Percentiles rank a stretch among this genome's conserved stretches.
phyloP scores from a whole-genome alignment of 169 alveolate genomes.

The Sarcocystis neurona region DNA sequence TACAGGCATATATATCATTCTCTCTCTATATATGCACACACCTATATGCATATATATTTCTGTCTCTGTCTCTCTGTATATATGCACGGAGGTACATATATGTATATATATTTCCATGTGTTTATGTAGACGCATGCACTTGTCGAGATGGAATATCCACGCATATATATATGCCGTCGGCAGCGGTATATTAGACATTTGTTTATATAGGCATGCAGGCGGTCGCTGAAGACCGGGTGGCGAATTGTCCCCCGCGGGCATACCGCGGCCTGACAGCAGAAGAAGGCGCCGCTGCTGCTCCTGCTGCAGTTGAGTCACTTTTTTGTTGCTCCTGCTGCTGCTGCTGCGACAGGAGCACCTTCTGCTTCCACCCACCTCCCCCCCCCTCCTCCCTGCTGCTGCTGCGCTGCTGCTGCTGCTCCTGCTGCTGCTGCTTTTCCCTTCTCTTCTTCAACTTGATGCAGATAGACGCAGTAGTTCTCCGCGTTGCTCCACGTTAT shows the following conservation, averaged over 20 bases:
- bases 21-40: background rate
- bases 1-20: background rate
- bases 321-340: background rate
- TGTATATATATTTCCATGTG: background rate
- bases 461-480: slow-evolving; percentile 9
- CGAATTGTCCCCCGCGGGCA: background rate
- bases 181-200: too few relatives aligned
- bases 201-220: background rate
- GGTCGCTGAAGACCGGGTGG: background rate
- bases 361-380: too few relatives aligned
- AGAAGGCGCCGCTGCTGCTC: background rate
- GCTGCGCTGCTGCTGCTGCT: background rate
- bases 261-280: slow-evolving; percentile 14
- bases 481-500: background rate
- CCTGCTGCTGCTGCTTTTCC: too few relatives aligned
- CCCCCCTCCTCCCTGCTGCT: background rate
- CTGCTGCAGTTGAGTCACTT: background rate
- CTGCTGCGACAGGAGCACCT: too few relatives aligned
- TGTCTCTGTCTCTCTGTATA: background rate
- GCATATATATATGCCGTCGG: too few relatives aligned
- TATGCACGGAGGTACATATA: background rate
- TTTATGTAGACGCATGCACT: background rate
- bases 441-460: background rate
- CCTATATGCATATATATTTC: background rate
- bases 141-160: too few relatives aligned